Conservation (phyloP, 2,329 filamentous ascomycete genomes). For the Trichoderma oligosporum region DNA sequence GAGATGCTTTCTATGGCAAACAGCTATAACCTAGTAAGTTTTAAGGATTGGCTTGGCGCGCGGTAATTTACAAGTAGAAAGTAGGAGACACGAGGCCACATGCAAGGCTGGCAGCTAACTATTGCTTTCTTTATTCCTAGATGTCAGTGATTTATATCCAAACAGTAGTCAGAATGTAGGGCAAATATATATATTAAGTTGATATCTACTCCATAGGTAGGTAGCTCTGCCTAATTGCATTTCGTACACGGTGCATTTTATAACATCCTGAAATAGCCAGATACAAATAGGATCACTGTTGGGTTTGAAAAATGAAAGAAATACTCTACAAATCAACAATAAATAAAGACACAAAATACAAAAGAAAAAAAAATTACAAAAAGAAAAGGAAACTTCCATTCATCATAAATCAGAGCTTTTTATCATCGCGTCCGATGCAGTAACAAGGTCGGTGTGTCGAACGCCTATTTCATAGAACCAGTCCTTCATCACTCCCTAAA, state of each 20-base stretch:
- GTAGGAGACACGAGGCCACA: neutral
- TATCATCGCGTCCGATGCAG: slow-evolving; percentile 87
- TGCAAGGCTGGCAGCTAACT: neutral
- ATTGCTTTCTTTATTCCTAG: too few species aligned
- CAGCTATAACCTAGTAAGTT: neutral
- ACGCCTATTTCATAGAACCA: slow-evolving; percentile 94
- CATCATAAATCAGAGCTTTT: slow-evolving; percentile 83
- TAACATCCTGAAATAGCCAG: too few species aligned
- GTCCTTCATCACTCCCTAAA: slow-evolving; percentile 60
- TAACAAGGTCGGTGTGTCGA: slow-evolving; percentile 99
- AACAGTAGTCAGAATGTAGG: too few species aligned
- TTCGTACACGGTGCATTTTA: too few species aligned
- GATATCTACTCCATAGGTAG: too few species aligned
- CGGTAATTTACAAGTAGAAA: neutral
- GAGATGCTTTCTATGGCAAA: neutral
- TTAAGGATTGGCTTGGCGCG: neutral
- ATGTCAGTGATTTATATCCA: too few species aligned
- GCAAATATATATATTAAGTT: too few species aligned
- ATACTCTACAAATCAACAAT: neutral
- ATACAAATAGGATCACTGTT: too few species aligned
- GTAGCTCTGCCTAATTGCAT: too few species aligned
- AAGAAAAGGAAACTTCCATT: slow-evolving; percentile 34
- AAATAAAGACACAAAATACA: neutral
- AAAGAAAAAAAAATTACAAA: slow-evolving; percentile 18
- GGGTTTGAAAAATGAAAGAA: neutral